A percentile compares a stretch with the other conserved stretches of the same genome.
phyloP scores from a whole-genome alignment of 1,284 basidiomycete genomes.

The Trichosporon ovoides region DNA sequence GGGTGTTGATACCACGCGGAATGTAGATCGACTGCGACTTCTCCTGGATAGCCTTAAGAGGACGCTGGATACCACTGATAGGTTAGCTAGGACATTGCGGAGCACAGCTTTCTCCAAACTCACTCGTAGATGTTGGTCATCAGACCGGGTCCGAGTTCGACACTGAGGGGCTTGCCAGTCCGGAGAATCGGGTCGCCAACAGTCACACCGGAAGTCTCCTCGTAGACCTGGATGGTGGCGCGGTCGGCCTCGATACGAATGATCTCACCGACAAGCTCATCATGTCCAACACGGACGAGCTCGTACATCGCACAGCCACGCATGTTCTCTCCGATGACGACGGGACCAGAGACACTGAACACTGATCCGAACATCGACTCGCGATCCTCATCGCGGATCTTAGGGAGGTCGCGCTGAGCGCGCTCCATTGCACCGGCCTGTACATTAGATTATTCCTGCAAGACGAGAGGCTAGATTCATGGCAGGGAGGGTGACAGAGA shows the following conservation, averaged over 20 bases:
- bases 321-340: conserved; percentile 97
- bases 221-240: conserved; percentile 99
- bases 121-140: conserved; percentile 96
- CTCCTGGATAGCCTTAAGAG: conserved; percentile 86
- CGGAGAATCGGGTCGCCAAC: conserved; percentile 96
- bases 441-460: background rate
- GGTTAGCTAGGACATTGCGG: background rate
- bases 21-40: conserved; percentile 98
- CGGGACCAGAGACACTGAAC: conserved; percentile 89
- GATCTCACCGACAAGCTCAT: conserved; percentile 97
- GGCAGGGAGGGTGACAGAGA: too few relatives aligned
- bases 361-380: conserved; percentile 87
- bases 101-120: conserved; percentile 16
- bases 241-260: conserved; percentile 95
- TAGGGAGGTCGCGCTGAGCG: conserved; percentile 77
- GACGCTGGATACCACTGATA: conserved; percentile 77
- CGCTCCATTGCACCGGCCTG: conserved; percentile 85
- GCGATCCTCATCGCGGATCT: conserved; percentile 80
- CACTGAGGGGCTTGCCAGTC: conserved; percentile 94
- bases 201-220: conserved; percentile 95
- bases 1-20: conserved; percentile 94
- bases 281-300: conserved; percentile 87
- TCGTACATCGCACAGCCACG: conserved; percentile 95
- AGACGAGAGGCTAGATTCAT: background rate
- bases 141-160: conserved; percentile 93